phyloP scores from a whole-genome alignment of 441 rosid genomes.

The Gossypium gossypioides region DNA sequence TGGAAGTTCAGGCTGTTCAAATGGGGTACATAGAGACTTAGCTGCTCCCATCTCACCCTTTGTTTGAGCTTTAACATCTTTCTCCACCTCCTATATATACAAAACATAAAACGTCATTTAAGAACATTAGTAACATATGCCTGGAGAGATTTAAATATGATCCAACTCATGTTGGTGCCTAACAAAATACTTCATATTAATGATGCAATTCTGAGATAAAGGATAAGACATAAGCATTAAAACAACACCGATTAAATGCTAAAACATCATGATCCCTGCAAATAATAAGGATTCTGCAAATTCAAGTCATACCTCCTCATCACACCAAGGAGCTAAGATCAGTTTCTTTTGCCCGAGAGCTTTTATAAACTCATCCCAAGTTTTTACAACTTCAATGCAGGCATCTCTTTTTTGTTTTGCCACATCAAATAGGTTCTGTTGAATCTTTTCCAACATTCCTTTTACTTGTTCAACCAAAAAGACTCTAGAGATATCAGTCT shows the following conservation, averaged over 20 bases:
- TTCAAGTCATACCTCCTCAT: slow-evolving; percentile 54
- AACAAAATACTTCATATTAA: not conserved
- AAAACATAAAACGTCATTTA: not conserved
- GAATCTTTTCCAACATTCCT: no score
- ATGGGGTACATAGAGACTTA: slow-evolving; percentile 86
- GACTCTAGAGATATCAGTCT: no score
- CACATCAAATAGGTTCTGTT: not conserved
- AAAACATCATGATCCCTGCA: not conserved
- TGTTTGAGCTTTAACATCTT: slow-evolving; percentile 76
- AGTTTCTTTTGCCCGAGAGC: slow-evolving; percentile 76
- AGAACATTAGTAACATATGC: not conserved
- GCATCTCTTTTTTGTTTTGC: slow-evolving; percentile 75
- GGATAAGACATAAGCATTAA: not conserved
- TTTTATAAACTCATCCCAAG: slow-evolving; percentile 77
- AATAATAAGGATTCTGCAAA: not conserved
- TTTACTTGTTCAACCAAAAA: no score
- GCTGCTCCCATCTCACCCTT: slow-evolving; percentile 94
- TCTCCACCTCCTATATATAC: slow-evolving; percentile 66
- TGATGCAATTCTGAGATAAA: not conserved
- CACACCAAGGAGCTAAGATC: slow-evolving; percentile 98
- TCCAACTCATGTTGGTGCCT: not conserved
- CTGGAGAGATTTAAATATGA: not conserved
- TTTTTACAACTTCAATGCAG: slow-evolving; percentile 54
- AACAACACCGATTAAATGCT: not conserved
- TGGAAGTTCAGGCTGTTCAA: slow-evolving; percentile 94